Evolutionary conservation across 2,329 filamentous ascomycete species (phyloP).

Genomic region (Macrophomina phaseolina): DNA sequence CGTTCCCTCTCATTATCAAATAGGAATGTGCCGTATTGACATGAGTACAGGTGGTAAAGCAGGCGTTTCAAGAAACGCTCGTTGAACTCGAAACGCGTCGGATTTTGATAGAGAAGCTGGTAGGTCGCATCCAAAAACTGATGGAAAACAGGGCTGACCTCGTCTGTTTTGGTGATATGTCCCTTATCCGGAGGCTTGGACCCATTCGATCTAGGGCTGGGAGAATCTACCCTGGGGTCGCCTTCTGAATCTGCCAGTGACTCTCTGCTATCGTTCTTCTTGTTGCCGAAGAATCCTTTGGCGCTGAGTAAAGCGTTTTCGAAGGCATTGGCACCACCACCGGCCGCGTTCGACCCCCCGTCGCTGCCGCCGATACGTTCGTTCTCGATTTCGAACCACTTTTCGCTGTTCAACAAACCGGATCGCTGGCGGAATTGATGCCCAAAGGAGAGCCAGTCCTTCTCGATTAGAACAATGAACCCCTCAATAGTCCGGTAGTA

Average conservation of each 20-base stretch:
- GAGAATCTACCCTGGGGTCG: conserved; percentile 41
- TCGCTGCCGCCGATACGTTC: conserved; percentile 68
- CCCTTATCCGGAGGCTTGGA: conserved; percentile 57
- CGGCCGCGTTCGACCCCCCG: conserved; percentile 52
- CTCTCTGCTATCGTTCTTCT: conserved; percentile 71
- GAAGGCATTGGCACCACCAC: conserved; percentile 72
- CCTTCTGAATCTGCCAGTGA: conserved; percentile 67
- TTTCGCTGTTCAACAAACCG: conserved; percentile 85
- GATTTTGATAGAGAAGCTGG: conserved; percentile 84
- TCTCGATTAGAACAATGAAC: conserved; percentile 93
- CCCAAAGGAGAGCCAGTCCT: conserved; percentile 97
- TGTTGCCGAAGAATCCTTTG: conserved; percentile 82
- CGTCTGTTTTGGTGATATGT: conserved; percentile 75
- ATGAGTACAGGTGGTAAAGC: conserved; percentile 92
- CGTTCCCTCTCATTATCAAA: conserved; percentile 95
- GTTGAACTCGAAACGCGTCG: conserved; percentile 92
- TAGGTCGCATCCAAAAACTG: conserved; percentile 96
- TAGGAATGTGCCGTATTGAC: conserved; percentile 95
- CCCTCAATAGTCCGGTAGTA: conserved; percentile 94
- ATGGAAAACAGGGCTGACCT: conserved; percentile 95
- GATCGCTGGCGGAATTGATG: conserved; percentile 97
- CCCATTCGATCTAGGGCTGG: conserved; percentile 36
- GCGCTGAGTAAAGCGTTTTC: conserved; percentile 86
- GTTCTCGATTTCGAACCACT: conserved; percentile 90
- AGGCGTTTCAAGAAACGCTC: conserved; percentile 89